phyloP scores from a whole-genome alignment of 192 early-diverging fungal genomes.

The Coemansia sp. region DNA sequence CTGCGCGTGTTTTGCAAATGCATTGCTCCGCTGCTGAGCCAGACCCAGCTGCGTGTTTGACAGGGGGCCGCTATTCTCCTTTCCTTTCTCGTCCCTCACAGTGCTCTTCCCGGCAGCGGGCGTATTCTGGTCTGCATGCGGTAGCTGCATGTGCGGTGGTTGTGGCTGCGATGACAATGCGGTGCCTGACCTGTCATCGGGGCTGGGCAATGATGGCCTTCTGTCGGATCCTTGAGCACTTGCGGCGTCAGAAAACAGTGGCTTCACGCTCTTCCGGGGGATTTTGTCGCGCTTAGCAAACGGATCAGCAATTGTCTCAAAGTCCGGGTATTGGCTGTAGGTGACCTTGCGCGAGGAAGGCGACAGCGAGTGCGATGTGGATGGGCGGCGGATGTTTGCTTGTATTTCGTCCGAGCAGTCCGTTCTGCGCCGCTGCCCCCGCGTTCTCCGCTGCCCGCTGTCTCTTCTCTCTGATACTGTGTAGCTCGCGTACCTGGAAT shows the following conservation, averaged over 20 bases:
- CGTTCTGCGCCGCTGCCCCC: slow-evolving; percentile 40
- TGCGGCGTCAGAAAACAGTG: neutral
- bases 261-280: slow-evolving; percentile 36
- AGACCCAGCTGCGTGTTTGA: neutral
- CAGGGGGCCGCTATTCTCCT: neutral
- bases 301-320: slow-evolving; percentile 50
- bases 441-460: slow-evolving; percentile 20
- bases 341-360: slow-evolving; percentile 29
- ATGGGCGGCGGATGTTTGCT: slow-evolving; percentile 19
- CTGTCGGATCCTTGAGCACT: neutral
- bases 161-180: slow-evolving; percentile 2
- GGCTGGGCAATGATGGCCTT: neutral
- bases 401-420: slow-evolving; percentile 27
- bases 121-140: neutral
- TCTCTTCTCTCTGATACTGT: slow-evolving; percentile 10
- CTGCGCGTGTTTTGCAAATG: neutral
- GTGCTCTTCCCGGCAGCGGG: neutral
- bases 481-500: slow-evolving; percentile 22
- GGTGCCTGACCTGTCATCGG: slow-evolving; percentile 7
- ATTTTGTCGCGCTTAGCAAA: slow-evolving; percentile 58
- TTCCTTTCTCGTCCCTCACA: neutral
- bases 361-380: slow-evolving; percentile 34
- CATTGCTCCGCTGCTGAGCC: neutral
- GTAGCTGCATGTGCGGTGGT: neutral
- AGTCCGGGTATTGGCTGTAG: slow-evolving; percentile 54